Conservation (phyloP, 2,329 filamentous ascomycete species). For the Aspergillus unguis region DNA sequence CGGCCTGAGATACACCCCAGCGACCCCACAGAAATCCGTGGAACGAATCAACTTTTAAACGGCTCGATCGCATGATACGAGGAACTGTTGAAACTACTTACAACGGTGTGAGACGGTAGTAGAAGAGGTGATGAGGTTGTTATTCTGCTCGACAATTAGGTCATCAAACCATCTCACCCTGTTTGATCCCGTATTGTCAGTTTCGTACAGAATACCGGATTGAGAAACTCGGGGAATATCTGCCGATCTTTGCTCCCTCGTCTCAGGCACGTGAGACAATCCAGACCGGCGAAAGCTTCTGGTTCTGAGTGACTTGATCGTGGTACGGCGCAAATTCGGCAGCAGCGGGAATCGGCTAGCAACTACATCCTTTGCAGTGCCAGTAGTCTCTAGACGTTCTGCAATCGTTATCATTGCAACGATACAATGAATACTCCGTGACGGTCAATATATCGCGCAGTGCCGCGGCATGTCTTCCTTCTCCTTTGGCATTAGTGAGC, state of each 20-base stretch:
- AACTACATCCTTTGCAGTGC: too few relatives aligned
- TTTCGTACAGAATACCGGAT: constrained; percentile 2
- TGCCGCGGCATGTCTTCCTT: background rate
- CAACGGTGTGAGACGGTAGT: background rate
- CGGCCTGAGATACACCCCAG: constrained; percentile 6
- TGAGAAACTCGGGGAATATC: background rate
- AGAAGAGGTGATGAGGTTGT: too few relatives aligned
- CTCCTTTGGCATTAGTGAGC: constrained; percentile 1
- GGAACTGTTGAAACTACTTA: too few relatives aligned
- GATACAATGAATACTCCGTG: background rate
- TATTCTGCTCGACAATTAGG: too few relatives aligned
- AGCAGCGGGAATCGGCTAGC: too few relatives aligned
- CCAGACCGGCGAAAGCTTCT: background rate
- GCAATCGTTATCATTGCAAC: background rate
- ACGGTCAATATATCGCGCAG: constrained; percentile 10
- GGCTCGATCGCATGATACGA: too few relatives aligned
- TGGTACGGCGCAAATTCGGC: too few relatives aligned
- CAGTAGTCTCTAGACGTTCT: too few relatives aligned
- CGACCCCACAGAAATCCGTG: constrained; percentile 5
- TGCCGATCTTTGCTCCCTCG: constrained; percentile 6
- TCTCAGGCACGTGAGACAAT: constrained; percentile 8
- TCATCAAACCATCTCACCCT: too few relatives aligned
- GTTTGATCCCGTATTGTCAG: background rate
- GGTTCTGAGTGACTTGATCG: too few relatives aligned
- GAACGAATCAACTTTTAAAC: background rate